Evolutionary conservation across 2,329 filamentous ascomycete species (phyloP).

Genomic region (Trichoderma koningiopsis): DNA sequence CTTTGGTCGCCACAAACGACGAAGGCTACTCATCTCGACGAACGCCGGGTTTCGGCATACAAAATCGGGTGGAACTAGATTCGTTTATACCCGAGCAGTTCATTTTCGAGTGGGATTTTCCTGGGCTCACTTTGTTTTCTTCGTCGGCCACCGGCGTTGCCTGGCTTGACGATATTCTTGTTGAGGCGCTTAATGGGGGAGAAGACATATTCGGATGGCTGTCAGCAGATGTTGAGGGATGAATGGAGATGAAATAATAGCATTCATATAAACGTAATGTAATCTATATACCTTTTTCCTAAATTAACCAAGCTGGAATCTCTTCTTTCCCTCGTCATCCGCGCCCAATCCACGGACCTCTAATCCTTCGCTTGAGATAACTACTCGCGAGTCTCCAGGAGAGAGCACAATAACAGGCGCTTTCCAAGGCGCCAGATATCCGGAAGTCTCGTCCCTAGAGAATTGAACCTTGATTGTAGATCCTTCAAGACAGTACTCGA

Average conservation of each 20-base stretch:
- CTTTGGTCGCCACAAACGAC: not conserved
- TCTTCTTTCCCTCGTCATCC: constrained; percentile 31
- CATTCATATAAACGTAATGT: not conserved
- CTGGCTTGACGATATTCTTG: constrained; percentile 35
- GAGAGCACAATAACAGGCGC: constrained; percentile 38
- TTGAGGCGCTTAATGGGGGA: constrained; percentile 30
- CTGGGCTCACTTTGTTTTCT: constrained; percentile 50
- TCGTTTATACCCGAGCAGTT: constrained; percentile 58
- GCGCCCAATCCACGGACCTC: constrained; percentile 26
- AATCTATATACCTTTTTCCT: not conserved
- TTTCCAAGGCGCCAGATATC: constrained; percentile 42
- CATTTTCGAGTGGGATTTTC: constrained; percentile 61
- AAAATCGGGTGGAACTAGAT: constrained; percentile 49
- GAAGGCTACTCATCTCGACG: not conserved
- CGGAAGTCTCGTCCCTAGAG: constrained; percentile 36
- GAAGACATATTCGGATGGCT: constrained; percentile 30
- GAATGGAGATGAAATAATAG: not conserved
- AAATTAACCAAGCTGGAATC: constrained; percentile 28
- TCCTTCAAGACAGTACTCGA: constrained; percentile 33
- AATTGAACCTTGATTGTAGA: constrained; percentile 35
- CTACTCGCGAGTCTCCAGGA: constrained; percentile 34
- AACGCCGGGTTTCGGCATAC: not conserved
- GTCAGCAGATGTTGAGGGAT: not conserved
- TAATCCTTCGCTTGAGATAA: constrained; percentile 24
- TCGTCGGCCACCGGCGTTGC: constrained; percentile 33